Evolutionary conservation across 1,139 yeast genomes (phyloP).

Genomic region (Sugiyamaella novakii): DNA sequence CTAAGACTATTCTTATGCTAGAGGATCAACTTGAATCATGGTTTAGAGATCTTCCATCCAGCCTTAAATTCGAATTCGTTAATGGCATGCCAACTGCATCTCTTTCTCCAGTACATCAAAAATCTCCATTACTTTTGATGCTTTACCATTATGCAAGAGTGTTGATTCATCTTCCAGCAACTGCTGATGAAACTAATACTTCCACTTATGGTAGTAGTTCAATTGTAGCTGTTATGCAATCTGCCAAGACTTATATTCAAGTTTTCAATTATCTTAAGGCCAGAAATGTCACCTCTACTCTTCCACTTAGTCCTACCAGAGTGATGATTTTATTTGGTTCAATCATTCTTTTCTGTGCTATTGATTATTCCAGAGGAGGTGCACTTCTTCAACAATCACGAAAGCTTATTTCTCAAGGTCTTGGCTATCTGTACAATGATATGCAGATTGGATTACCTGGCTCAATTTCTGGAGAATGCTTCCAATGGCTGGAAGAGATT

Average conservation of each 20-base stretch:
- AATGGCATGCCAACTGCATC: slow-evolving; percentile 58
- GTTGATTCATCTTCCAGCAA: slow-evolving; percentile 75
- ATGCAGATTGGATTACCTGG: slow-evolving; percentile 36
- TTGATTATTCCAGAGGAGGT: slow-evolving; percentile 85
- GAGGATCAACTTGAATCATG: slow-evolving; percentile 79
- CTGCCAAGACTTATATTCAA: slow-evolving; percentile 66
- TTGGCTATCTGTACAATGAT: slow-evolving; percentile 34
- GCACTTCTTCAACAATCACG: slow-evolving; percentile 73
- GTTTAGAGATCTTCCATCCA: slow-evolving; percentile 69
- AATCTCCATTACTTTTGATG: slow-evolving; percentile 61
- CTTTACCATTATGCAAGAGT: slow-evolving; percentile 79
- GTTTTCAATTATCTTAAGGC: slow-evolving; percentile 55
- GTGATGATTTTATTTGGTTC: slow-evolving; percentile 68
- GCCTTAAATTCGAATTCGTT: slow-evolving; percentile 63
- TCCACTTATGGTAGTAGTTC: slow-evolving; percentile 51
- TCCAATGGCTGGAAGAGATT: slow-evolving; percentile 33
- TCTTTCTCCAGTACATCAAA: slow-evolving; percentile 47
- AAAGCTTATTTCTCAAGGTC: slow-evolving; percentile 37
- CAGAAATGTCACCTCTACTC: slow-evolving; percentile 50
- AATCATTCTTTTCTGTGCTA: slow-evolving; percentile 73
- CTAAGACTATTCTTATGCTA: slow-evolving; percentile 47
- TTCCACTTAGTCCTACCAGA: slow-evolving; percentile 73
- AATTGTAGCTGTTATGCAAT: slow-evolving; percentile 71
- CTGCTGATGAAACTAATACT: slow-evolving; percentile 44
- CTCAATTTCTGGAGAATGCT: slow-evolving; percentile 29